phyloP scores from a whole-genome alignment of 1,284 basidiomycete genomes.

The Clitocybe nebularis region DNA sequence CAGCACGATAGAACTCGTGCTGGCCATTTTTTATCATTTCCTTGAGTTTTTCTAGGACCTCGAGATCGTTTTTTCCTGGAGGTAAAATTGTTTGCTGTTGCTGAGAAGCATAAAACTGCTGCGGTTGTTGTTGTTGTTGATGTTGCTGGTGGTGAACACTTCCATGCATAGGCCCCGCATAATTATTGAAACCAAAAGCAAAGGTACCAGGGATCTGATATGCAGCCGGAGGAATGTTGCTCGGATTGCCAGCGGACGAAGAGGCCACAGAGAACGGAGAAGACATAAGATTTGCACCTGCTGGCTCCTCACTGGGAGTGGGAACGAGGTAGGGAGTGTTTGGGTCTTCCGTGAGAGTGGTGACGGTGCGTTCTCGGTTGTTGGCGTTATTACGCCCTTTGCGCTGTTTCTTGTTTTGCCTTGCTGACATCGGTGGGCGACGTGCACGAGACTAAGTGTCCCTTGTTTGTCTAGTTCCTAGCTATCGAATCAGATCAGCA shows the following conservation, averaged over 20 bases:
- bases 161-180: conserved; percentile 20
- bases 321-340: conserved; percentile 45
- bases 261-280: conserved; percentile 22
- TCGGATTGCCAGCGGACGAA: conserved; percentile 21
- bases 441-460: conserved; percentile 12
- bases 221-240: conserved; percentile 19
- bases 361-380: conserved; percentile 60
- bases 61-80: conserved; percentile 57
- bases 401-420: conserved; percentile 55
- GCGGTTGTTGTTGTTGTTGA: conserved; percentile 18
- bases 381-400: conserved; percentile 48
- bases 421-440: conserved; percentile 45
- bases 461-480: conserved; percentile 19
- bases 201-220: conserved; percentile 27
- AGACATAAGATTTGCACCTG: conserved; percentile 25
- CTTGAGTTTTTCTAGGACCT: conserved; percentile 69
- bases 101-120: conserved; percentile 15
- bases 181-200: conserved; percentile 22
- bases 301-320: conserved; percentile 43
- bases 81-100: conserved; percentile 23
- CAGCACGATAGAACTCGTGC: conserved; percentile 62
- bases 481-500: conserved; percentile 19
- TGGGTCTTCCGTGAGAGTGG: conserved; percentile 55
- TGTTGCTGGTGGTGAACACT: conserved; percentile 20
- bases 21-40: conserved; percentile 64